Conservation (phyloP, 176 grass and related monocot genomes). For the Rhynchospora breviuscula region DNA sequence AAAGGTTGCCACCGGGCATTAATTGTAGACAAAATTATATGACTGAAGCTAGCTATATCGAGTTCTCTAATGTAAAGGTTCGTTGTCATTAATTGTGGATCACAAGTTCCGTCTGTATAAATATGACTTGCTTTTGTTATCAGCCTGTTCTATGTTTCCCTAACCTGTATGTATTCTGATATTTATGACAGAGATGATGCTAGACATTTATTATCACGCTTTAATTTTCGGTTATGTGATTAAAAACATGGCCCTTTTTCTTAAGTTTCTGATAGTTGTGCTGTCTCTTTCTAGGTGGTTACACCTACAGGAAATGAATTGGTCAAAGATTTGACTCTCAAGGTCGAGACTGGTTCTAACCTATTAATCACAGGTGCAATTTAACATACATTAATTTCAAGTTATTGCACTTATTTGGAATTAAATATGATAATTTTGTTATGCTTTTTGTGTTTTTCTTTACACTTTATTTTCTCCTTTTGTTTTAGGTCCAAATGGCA, state of each 20-base stretch:
- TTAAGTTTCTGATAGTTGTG: slow-evolving; percentile 27
- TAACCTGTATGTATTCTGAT: neutral
- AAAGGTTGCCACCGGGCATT: slow-evolving; percentile 47
- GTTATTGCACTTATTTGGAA: neutral
- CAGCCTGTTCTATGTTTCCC: neutral
- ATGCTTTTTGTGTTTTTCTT: neutral
- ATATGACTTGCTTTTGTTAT: neutral
- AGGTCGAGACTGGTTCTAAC: slow-evolving; percentile 89
- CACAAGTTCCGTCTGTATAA: neutral
- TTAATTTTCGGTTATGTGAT: slow-evolving; percentile 6
- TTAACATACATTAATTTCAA: slow-evolving; percentile 9
- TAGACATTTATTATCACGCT: neutral
- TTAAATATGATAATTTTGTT: neutral
- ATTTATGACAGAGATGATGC: neutral
- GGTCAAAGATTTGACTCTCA: slow-evolving; percentile 86
- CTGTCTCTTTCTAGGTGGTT: slow-evolving; percentile 65
- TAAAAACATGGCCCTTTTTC: slow-evolving; percentile 1
- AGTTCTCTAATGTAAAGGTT: slow-evolving; percentile 93
- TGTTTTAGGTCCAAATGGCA: slow-evolving; percentile 89
- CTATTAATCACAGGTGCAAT: slow-evolving; percentile 90
- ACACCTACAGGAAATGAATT: slow-evolving; percentile 88
- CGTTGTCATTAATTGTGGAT: slow-evolving; percentile 22
- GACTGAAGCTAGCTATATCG: slow-evolving; percentile 91
- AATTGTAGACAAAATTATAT: slow-evolving; percentile 65
- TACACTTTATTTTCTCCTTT: slow-evolving; percentile 11